These are phyloP conservation scores for Myxozyma mucilagina DNA, from an alignment of 805 yeast species.

Conservation along the genomic window DNA sequence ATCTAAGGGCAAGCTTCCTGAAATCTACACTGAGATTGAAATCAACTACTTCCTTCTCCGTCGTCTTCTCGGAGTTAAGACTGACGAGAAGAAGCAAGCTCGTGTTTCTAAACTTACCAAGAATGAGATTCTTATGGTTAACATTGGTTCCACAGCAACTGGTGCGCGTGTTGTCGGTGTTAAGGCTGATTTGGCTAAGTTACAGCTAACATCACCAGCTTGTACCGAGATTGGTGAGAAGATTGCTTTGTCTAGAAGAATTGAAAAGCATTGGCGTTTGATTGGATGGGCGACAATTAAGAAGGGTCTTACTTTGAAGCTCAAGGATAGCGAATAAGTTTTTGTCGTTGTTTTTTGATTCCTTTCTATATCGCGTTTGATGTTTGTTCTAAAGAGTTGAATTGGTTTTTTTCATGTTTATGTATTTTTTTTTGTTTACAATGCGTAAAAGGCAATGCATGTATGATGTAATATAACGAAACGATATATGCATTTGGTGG, in stretches of 20 bases:
- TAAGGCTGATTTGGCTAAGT: constrained; percentile 98
- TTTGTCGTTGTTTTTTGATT: not conserved
- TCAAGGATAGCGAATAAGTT: constrained; percentile 1
- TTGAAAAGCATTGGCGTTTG: constrained; percentile 99
- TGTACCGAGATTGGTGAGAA: constrained; percentile 98
- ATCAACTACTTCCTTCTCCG: constrained; percentile 94
- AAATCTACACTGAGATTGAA: constrained; percentile 95
- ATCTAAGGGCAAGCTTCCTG: constrained; percentile 92
- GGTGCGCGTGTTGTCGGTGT: constrained; percentile 99
- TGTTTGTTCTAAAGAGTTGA: not conserved
- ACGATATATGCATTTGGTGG: not conserved
- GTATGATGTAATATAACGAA: constrained; percentile 3
- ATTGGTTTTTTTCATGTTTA: not conserved
- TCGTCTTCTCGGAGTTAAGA: constrained; percentile 96
- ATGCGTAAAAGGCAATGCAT: not conserved
- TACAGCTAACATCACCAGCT: constrained; percentile 94
- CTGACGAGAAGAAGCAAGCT: constrained; percentile 79
- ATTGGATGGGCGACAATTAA: constrained; percentile 91
- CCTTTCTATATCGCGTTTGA: not conserved
- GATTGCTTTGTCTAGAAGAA: constrained; percentile 98
- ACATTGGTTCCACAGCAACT: constrained; percentile 98
- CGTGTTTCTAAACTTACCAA: constrained; percentile 92
- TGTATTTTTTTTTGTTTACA: not conserved
- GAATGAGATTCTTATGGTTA: constrained; percentile 97
- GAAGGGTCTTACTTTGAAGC: constrained; percentile 33